Evolutionary conservation across 345 rosid species (phyloP), one percentile per base, ranked within the genome.

Genomic region (Salix suchowensis): DNA sequence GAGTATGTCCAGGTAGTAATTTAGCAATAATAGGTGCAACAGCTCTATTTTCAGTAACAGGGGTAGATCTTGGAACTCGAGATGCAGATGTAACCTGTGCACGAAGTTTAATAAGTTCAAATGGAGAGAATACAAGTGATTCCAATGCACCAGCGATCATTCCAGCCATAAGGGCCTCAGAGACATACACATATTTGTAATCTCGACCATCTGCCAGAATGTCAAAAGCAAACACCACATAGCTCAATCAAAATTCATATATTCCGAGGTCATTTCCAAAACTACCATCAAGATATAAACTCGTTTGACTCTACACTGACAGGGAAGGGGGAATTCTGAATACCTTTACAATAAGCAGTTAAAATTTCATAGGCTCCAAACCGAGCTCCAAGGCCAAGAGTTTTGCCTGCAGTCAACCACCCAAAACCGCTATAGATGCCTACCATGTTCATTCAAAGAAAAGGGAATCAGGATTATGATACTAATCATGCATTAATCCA

Each of bases 341-440:
- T 83, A 95, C 98, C 98, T 91, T 88, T 93, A 79, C 75, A 87
- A 74, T 86, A 95, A 68, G 97, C 98, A 39, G 96, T 87, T 46
- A 91, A 80, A 73, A 91, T 85, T 85, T 95, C 98, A 81, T 90
- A 95, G 50, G 84, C 80, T 60, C 98, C 98, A 77, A 95, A 95
- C 44, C 97, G 91, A 74, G 89, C 86, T 74, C 94, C 98, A 55
- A 90, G 14, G 40, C 96, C 91, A 5, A 89, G 85, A 54, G 82
- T 86, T 82, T 94, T 93, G 55, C 92, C 97, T 44, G 87, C 67
- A 9, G 84, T 86, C 76, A 86, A 86, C 90, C 89, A 89, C 68
- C 88, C 92, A 80, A 90, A 81, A 70, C 98, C 98, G 77, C 85
- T 88, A 75, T 87, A 95, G n/a, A 93, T 80, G 83, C 98, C 98